Evolutionary conservation across 257 asterid genomes (phyloP), one percentile per base, ranked within the genome.

Genomic region (Plantago ovata): DNA sequence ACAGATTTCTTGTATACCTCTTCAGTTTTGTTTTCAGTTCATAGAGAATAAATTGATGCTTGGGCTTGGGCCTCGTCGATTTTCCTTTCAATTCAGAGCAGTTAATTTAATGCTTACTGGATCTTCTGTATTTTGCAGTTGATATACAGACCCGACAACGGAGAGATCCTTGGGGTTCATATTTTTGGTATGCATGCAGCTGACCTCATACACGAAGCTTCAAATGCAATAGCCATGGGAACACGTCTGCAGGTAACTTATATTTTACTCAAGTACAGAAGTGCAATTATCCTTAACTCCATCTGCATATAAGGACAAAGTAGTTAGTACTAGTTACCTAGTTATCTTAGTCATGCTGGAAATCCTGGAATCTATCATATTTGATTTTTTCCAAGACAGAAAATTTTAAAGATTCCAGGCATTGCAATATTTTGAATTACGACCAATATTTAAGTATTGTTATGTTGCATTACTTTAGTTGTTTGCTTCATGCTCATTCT

Each of bases 121-220:
- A 74, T 45, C 55, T 48, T 16, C 62, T 69, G 58, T 73, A 53
- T 75, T 63, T 22, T 81, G 77, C 91, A 88, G 96, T 67, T 88
- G 75, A 85, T 88, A 53, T 88, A 85, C 72, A 88, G 95, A 75
- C 94, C 94, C 23, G 96, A 88, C 75, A 85, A 74, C 66, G 96
- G 96, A 16, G 96, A 83, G 84, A 88, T 88, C 72, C 94, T 88
- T 23, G 96, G 96, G 69, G 96, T 88, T 69, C 96, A 88, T 66
- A 85, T 88, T 59, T 85, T 88, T 75, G 96, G 96, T 46, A 39
- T 85, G 84, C 96, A 88, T 67, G 96, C 96, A 16, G 96, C 96
- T 52, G 96, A 88, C 81, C 96, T 88, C 70, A 88, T 88, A 56
- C 96, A 88, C 53, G 96, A 88, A 79, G 95, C 95, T 38, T 88